phyloP scores from a whole-genome alignment of 495 filamentous ascomycete species.

The Aspergillus kassunensis region DNA sequence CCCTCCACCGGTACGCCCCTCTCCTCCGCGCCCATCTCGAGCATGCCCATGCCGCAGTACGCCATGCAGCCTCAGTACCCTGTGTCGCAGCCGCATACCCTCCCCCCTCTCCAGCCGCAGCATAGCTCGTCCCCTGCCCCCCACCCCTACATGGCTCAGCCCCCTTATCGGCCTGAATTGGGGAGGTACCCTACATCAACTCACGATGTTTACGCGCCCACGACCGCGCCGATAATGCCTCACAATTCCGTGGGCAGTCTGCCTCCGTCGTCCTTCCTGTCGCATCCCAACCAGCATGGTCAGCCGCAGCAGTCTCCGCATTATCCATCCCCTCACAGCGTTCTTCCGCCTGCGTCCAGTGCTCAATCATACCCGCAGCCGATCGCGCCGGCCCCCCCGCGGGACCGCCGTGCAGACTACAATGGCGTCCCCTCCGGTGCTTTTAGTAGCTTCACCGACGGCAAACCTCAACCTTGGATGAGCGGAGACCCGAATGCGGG shows the following conservation, averaged over 20 bases:
- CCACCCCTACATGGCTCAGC: constrained; percentile 55
- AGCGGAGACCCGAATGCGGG: constrained; percentile 34
- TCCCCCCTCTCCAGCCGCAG: constrained; percentile 66
- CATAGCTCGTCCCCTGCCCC: constrained; percentile 45
- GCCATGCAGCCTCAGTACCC: constrained; percentile 56
- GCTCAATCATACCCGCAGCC: constrained; percentile 67
- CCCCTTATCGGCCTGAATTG: constrained; percentile 57
- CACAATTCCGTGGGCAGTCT: constrained; percentile 59
- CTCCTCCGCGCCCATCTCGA: constrained; percentile 45
- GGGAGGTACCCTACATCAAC: constrained; percentile 60
- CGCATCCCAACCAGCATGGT: constrained; percentile 49
- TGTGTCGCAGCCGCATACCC: constrained; percentile 59
- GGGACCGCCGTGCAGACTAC: constrained; percentile 50
- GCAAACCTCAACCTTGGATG: constrained; percentile 39
- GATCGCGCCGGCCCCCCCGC: constrained; percentile 65
- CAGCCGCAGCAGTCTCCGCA: constrained; percentile 53
- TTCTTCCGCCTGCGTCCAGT: constrained; percentile 61
- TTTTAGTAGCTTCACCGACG: constrained; percentile 47
- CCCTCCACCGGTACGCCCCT: constrained; percentile 56
- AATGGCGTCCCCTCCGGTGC: constrained; percentile 62
- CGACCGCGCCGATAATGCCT: constrained; percentile 42
- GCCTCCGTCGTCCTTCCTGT: constrained; percentile 49
- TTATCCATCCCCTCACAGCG: constrained; percentile 58
- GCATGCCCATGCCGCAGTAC: constrained; percentile 49
- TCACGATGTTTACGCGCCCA: constrained; percentile 54